phyloP scores from a whole-genome alignment of 257 asterid species.

The Penstemon newberryi region DNA sequence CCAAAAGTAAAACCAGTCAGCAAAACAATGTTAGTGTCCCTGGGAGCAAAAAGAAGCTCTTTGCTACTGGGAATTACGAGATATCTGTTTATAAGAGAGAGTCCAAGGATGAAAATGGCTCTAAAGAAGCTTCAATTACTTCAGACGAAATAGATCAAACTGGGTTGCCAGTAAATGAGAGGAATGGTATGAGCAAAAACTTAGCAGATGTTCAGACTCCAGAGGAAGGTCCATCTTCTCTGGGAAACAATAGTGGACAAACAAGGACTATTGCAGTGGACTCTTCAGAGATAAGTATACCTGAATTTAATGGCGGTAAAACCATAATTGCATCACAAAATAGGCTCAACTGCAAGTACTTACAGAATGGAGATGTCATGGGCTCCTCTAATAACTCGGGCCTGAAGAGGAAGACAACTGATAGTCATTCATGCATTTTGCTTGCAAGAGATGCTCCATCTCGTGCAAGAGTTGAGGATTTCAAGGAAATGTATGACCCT shows the following conservation, averaged over 20 bases:
- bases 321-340: conserved; percentile 25
- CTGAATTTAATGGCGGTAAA: conserved; percentile 33
- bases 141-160: conserved; percentile 37
- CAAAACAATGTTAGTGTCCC: conserved; percentile 31
- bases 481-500: conserved; percentile 70
- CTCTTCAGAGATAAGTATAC: conserved; percentile 31
- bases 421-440: conserved; percentile 47
- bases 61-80: conserved; percentile 47
- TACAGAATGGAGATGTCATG: conserved; percentile 36
- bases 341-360: conserved; percentile 31
- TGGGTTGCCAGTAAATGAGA: conserved; percentile 31
- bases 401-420: conserved; percentile 61
- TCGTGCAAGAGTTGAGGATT: conserved; percentile 59
- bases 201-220: conserved; percentile 29
- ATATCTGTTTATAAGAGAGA: conserved; percentile 44
- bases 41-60: conserved; percentile 41
- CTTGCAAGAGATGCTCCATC: conserved; percentile 60
- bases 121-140: conserved; percentile 31
- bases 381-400: conserved; percentile 40
- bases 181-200: conserved; percentile 42
- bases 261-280: conserved; percentile 28
- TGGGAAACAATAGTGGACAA: conserved; percentile 40
- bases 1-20: conserved; percentile 38
- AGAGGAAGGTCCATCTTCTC: conserved; percentile 34
- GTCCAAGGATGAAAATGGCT: conserved; percentile 42